A percentile compares a stretch with the other conserved stretches of the same genome.
These are phyloP conservation scores for Paraconiothyrium brasiliense DNA, from an alignment of 2,329 filamentous ascomycete genomes.

Conservation along the genomic window DNA sequence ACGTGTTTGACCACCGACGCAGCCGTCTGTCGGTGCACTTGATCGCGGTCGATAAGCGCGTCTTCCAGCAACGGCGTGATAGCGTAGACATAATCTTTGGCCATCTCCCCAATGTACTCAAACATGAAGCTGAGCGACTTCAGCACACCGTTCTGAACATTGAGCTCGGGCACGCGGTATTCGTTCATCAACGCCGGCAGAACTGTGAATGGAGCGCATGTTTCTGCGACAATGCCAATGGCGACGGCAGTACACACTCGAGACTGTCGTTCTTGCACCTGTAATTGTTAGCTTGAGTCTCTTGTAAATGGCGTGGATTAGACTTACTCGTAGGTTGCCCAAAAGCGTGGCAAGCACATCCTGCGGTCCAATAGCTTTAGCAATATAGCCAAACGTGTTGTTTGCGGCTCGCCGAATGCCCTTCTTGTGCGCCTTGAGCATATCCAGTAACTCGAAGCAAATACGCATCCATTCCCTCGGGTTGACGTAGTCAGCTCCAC, in stretches of 20 bases:
- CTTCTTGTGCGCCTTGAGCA: conserved; percentile 99
- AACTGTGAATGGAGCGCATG: conserved; percentile 96
- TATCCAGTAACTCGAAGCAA: conserved; percentile 97
- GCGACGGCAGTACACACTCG: conserved; percentile 98
- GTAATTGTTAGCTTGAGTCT: conserved; percentile 64
- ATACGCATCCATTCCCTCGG: conserved; percentile 99
- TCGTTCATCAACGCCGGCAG: conserved; percentile 99
- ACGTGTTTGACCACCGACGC: conserved; percentile 98
- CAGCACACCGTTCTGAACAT: conserved; percentile 97
- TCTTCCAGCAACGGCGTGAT: conserved; percentile 96
- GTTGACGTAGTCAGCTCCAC: conserved; percentile 95
- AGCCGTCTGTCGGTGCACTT: conserved; percentile 96
- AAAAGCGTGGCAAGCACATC: conserved; percentile 95
- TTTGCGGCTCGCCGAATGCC: conserved; percentile 97
- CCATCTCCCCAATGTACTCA: conserved; percentile 99
- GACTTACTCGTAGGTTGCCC: conserved; percentile 85
- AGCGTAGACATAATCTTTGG: conserved; percentile 98
- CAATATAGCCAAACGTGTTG: conserved; percentile 99
- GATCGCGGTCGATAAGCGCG: conserved; percentile 95
- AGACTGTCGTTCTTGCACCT: conserved; percentile 96
- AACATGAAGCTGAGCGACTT: conserved; percentile 98
- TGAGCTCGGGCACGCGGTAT: conserved; percentile 96
- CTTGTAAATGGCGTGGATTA: background rate
- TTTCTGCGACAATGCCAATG: conserved; percentile 98
- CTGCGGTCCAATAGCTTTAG: conserved; percentile 97